Conservation (phyloP, 2,329 filamentous ascomycete genomes). For the Fusarium sp. region DNA sequence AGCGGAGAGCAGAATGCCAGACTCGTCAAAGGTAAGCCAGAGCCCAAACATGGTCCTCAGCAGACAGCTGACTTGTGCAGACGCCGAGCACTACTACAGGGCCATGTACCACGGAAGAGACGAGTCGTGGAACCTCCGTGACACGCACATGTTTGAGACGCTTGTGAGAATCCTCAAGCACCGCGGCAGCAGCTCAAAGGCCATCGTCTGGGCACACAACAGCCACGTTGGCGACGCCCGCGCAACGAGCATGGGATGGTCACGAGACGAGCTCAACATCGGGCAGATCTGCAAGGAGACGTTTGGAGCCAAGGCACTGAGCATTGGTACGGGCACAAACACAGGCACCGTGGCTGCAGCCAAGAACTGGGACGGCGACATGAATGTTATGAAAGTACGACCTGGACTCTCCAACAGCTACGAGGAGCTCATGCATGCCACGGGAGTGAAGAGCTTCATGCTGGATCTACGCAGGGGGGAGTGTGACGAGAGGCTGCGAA, state of each 20-base stretch:
- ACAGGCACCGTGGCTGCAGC: conserved; percentile 29
- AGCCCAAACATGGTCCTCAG: too few relatives aligned
- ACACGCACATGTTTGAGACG: conserved; percentile 29
- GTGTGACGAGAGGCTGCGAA: conserved; percentile 20
- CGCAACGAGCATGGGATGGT: conserved; percentile 33
- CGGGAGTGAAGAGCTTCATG: conserved; percentile 23
- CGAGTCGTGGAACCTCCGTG: conserved; percentile 33
- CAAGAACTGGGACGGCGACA: conserved; percentile 28
- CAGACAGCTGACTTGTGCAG: neutral
- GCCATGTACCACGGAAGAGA: conserved; percentile 29
- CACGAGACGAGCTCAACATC: conserved; percentile 28
- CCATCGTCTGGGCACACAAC: conserved; percentile 35
- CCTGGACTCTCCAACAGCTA: conserved; percentile 24
- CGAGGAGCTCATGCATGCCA: conserved; percentile 29
- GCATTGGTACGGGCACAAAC: conserved; percentile 28
- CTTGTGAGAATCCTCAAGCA: conserved; percentile 28
- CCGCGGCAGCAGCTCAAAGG: conserved; percentile 16
- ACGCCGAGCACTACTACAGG: conserved; percentile 32
- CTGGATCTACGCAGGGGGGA: conserved; percentile 20
- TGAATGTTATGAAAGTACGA: conserved; percentile 28
- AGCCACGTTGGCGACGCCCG: conserved; percentile 30
- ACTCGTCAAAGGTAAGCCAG: conserved; percentile 16
- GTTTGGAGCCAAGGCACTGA: conserved; percentile 12
- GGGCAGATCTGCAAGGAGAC: conserved; percentile 27
- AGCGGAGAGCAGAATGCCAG: conserved; percentile 31